phyloP scores from a whole-genome alignment of 768 basidiomycete species.

The Galerina sulciceps region DNA sequence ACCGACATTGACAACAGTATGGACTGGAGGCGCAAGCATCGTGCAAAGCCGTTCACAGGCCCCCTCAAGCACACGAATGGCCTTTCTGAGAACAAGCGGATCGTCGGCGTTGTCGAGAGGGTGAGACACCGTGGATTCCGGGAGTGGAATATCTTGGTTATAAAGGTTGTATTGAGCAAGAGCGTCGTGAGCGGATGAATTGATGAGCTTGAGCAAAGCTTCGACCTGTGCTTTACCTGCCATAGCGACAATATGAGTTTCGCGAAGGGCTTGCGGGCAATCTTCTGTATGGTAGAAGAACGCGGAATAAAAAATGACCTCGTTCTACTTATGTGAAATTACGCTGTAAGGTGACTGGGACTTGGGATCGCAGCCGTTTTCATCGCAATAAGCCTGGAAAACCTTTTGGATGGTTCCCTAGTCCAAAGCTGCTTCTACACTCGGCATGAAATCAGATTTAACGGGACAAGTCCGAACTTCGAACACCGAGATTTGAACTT shows the following conservation, averaged over 20 bases:
- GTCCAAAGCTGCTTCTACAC: too few relatives aligned
- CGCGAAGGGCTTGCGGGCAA: too few relatives aligned
- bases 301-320: too few relatives aligned
- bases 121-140: slow-evolving; percentile 34
- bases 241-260: background rate
- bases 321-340: too few relatives aligned
- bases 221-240: slow-evolving; percentile 14
- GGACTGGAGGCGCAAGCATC: slow-evolving; percentile 33
- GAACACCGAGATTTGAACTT: too few relatives aligned
- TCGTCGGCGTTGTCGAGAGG: slow-evolving; percentile 35
- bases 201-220: slow-evolving; percentile 13
- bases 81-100: slow-evolving; percentile 28
- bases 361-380: too few relatives aligned
- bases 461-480: too few relatives aligned
- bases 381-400: too few relatives aligned
- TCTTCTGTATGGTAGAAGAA: too few relatives aligned
- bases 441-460: too few relatives aligned
- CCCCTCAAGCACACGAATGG: slow-evolving; percentile 35
- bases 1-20: slow-evolving; percentile 35
- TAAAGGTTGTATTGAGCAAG: slow-evolving; percentile 14
- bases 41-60: slow-evolving; percentile 37
- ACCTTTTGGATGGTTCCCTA: too few relatives aligned
- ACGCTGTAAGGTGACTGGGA: too few relatives aligned
- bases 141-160: slow-evolving; percentile 28
- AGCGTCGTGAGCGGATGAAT: slow-evolving; percentile 9